Evolutionary conservation across 202 grass and related monocot species (phyloP), one percentile per base, ranked within the genome.

Genomic region (Setaria viridis): DNA sequence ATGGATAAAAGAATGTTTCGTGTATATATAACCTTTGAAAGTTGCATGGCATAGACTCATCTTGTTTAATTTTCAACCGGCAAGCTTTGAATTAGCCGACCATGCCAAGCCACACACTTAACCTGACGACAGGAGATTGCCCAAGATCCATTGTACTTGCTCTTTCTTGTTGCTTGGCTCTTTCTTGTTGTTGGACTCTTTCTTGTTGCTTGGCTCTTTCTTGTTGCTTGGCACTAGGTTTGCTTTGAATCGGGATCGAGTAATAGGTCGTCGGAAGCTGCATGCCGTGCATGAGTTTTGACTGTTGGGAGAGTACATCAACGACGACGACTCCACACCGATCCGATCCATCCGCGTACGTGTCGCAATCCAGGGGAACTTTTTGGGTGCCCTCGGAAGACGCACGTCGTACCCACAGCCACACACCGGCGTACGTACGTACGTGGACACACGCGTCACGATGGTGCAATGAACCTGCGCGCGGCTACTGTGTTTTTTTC

Each of bases 131-230:
- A 63, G 57, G 58, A 78, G 57, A 33, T 48, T 19, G 42, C 21
- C 42, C 73, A 48, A 48, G 39, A 78, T 78, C 41, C 76, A 78
- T 78, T 78, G 76, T 63, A 25, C 25, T 25, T 25, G 25, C 25
- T 25, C 25, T 25, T 25, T 25, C 25, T 25, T 25, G 25, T 25
- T 25, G 25, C 25, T 25, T 25, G 25, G 25, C 25, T 25, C 25
- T 25, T 25, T 25, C 25, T 25, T 25, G 25, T 25, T 25, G 25
- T 25, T 25, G 25, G 25, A 25, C 25, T 25, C 25, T 25, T 25
- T 25, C 25, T 25, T 25, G 25, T 25, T 25, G 25, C 25, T 25
- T 25, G 25, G 25, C 25, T 25, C 25, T 25, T 25, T 25, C 25
- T 25, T 25, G 25, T 25, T 25, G 25, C 25, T 25, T 25, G 25